These are phyloP conservation scores for Lentinus tigrinus DNA, from an alignment of 768 basidiomycete species.

Conservation along the genomic window DNA sequence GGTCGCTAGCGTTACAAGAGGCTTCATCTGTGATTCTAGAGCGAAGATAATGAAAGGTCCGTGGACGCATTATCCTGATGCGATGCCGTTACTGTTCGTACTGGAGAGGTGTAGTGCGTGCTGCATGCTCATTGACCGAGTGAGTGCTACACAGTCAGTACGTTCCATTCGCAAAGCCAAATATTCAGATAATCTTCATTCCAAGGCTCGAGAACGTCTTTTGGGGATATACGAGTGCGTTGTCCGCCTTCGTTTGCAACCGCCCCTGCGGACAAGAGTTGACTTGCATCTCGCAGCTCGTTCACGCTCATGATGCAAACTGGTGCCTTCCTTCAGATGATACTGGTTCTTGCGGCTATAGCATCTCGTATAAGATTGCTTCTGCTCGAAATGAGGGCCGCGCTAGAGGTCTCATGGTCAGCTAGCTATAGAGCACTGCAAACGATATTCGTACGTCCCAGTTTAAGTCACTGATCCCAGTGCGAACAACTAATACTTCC, in stretches of 20 bases:
- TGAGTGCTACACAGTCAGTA: slow-evolving; percentile 23
- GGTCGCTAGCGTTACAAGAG: not conserved
- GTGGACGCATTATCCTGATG: slow-evolving; percentile 62
- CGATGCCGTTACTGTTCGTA: slow-evolving; percentile 32
- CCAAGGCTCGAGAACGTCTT: slow-evolving; percentile 47
- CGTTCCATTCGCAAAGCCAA: not conserved
- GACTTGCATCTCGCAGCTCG: slow-evolving; percentile 39
- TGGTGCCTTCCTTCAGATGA: slow-evolving; percentile 69
- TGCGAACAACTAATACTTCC: not conserved
- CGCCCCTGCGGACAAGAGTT: not conserved
- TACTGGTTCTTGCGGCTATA: slow-evolving; percentile 62
- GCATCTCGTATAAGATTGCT: slow-evolving; percentile 54
- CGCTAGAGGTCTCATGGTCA: slow-evolving; percentile 30
- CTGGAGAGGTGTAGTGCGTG: slow-evolving; percentile 36
- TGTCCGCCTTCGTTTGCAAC: not conserved
- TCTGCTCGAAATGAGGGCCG: slow-evolving; percentile 42
- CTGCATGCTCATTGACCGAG: slow-evolving; percentile 46
- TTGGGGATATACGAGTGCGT: slow-evolving; percentile 55
- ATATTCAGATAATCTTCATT: not conserved
- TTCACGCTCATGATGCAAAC: slow-evolving; percentile 66
- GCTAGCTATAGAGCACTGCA: slow-evolving; percentile 30
- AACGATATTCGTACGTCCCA: slow-evolving; percentile 34
- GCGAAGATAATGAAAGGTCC: slow-evolving; percentile 53
- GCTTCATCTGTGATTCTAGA: slow-evolving; percentile 31
- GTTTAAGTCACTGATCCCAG: not conserved